phyloP scores from a whole-genome alignment of 345 rosid genomes.

The Linum tenue region DNA sequence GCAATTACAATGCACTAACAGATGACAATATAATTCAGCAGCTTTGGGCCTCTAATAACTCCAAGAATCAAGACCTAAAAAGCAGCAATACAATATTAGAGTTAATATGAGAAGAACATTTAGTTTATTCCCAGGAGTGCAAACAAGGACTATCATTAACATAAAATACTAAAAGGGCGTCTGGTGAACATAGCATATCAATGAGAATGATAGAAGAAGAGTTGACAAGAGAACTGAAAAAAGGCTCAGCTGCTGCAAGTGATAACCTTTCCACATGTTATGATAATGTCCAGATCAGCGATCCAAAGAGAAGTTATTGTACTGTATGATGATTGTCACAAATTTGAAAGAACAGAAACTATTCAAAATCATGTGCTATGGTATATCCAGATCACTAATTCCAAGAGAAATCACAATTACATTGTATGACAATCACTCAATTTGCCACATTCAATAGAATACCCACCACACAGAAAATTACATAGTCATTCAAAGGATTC shows the following conservation, averaged over 20 bases:
- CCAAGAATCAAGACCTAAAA: too few species aligned
- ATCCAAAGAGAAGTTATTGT: too few species aligned
- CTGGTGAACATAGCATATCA: not conserved
- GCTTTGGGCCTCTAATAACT: not conserved
- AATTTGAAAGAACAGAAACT: too few species aligned
- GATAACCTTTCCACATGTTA: not conserved
- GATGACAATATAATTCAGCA: not conserved
- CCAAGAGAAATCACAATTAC: not conserved
- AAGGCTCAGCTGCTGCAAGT: not conserved
- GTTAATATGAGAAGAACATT: too few species aligned
- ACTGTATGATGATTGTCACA: too few species aligned
- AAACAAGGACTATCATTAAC: not conserved
- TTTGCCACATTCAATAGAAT: not conserved
- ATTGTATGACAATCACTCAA: not conserved
- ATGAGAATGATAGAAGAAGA: not conserved
- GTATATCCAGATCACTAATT: too few species aligned
- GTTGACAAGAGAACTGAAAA: not conserved
- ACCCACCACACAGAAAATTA: not conserved
- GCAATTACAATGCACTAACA: slow-evolving; percentile 2
- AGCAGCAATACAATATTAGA: too few species aligned
- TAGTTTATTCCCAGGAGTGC: not conserved
- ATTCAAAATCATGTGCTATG: too few species aligned
- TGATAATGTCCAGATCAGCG: too few species aligned
- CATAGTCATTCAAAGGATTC: too few species aligned
- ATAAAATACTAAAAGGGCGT: not conserved